Base-by-base conservation (phyloP, 1,284 basidiomycete genomes). In the Amylostereum areolatum region DNA sequence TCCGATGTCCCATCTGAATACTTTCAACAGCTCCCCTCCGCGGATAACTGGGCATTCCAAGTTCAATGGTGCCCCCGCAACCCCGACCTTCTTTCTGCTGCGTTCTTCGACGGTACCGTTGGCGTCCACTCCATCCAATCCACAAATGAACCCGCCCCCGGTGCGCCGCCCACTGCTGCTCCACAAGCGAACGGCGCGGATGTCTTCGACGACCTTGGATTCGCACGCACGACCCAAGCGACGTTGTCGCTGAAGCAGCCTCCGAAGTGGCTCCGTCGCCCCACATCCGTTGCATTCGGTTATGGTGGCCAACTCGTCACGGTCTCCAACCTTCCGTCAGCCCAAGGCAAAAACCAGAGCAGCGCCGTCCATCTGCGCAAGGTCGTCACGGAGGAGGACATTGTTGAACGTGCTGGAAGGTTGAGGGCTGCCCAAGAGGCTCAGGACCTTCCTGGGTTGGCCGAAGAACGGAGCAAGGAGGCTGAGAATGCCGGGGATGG, bases 41-140 rank as follows among this genome's bases (percentile, higher is more conserved):
- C 89, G 30, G 83, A 86, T 60, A 97, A 98, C 71, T 98, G 96
- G 96, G 89, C 94, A 0, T 99, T 98, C 83, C 92, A 98, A 69
- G 90, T 94, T 3, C 83, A 96, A 52, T 98, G 93, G 92, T 97
- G 92, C 62, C 95, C 95, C 12, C 84, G 90, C 53, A 97, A 98
- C 66, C 96, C 96, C 1, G 90, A 93, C 61, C 74, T 98, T 47
- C 81, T 99, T 39, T 93, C 90, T 0, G 84, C 83, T 0, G 88
- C 85, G 11, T 89, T 84, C 62, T 91, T 89, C 68, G 89, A 91
- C 58, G 90, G 89, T 25, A 84, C 81, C 43, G 82, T 92, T 55
- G 80, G 78, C 44, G 76, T 91, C 52, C 92, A 97, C 66, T 93
- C 92, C 18, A 81, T 98, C 49, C 96, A 98, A 66, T 85, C 89